Conservation (phyloP, 2,329 filamentous ascomycete genomes). For the Monosporascus cannonballus region DNA sequence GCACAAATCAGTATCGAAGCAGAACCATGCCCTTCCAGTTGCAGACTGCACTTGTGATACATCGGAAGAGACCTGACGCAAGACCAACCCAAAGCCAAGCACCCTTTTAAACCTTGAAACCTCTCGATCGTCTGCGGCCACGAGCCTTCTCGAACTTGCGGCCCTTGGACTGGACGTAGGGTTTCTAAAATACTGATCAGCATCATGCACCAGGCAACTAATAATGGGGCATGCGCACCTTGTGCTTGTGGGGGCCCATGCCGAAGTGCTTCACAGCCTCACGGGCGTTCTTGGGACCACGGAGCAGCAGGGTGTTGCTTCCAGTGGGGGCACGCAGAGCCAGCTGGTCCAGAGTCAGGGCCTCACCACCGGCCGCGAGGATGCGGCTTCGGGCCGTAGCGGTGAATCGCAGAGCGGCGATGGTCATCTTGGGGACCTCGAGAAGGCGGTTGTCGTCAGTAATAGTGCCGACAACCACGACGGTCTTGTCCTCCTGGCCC, state of each 20-base stretch:
- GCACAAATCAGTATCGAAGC: constrained; percentile 29
- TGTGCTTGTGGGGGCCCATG: constrained; percentile 95
- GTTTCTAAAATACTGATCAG: constrained; percentile 62
- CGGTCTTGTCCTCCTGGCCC: constrained; percentile 69
- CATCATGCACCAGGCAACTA: neutral
- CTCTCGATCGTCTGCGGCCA: constrained; percentile 95
- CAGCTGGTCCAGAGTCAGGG: constrained; percentile 93
- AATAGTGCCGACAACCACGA: constrained; percentile 91
- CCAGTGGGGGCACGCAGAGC: constrained; percentile 92
- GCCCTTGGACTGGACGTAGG: constrained; percentile 95
- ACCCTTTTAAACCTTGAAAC: constrained; percentile 98
- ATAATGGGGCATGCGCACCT: constrained; percentile 52
- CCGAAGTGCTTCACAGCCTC: constrained; percentile 99
- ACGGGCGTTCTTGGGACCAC: constrained; percentile 95
- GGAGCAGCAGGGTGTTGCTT: constrained; percentile 92
- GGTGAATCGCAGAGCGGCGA: constrained; percentile 95
- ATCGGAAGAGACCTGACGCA: constrained; percentile 25
- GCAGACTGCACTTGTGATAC: constrained; percentile 21
- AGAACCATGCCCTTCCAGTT: constrained; percentile 20
- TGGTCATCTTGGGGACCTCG: constrained; percentile 82
- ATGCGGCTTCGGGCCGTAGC: constrained; percentile 93
- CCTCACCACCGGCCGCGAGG: constrained; percentile 86
- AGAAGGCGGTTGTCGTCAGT: constrained; percentile 97
- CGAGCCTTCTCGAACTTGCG: constrained; percentile 99
- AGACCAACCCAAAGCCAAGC: constrained; percentile 21